These are phyloP conservation scores for Russula virescens DNA, from an alignment of 768 basidiomycete species.

Conservation along the genomic window DNA sequence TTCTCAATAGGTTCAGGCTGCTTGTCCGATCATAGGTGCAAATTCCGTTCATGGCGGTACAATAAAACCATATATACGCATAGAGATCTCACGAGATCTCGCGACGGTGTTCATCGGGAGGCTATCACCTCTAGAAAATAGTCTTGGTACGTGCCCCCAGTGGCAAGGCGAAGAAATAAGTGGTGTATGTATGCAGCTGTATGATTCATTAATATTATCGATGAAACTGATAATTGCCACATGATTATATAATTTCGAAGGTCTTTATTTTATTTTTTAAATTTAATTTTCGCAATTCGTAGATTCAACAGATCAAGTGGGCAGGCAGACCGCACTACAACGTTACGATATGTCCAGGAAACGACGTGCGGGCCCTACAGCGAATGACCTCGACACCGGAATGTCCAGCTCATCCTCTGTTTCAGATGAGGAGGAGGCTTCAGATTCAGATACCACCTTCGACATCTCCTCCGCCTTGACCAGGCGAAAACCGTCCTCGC, in stretches of 20 bases:
- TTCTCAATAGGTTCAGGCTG: background rate
- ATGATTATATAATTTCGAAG: background rate
- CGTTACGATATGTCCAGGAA: constrained; percentile 1
- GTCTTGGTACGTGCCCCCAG: background rate
- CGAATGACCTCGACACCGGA: background rate
- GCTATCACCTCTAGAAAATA: background rate
- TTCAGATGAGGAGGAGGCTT: constrained; percentile 6
- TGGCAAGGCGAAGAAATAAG: background rate
- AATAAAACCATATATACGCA: background rate
- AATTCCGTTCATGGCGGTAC: too few relatives aligned
- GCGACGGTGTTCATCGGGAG: too few relatives aligned
- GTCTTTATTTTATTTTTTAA: too few relatives aligned
- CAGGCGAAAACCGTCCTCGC: constrained; percentile 2
- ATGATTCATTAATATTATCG: background rate
- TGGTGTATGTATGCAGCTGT: too few relatives aligned
- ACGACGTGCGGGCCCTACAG: background rate
- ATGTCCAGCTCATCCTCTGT: background rate
- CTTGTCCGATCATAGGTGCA: background rate
- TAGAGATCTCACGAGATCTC: background rate
- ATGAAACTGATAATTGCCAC: too few relatives aligned
- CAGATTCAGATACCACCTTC: constrained; percentile 37
- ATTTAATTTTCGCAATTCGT: too few relatives aligned
- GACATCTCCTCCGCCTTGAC: constrained; percentile 62
- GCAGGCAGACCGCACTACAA: too few relatives aligned
- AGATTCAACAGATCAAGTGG: too few relatives aligned